phyloP scores from a whole-genome alignment of 768 basidiomycete genomes.

The Pleurotus djamor region DNA sequence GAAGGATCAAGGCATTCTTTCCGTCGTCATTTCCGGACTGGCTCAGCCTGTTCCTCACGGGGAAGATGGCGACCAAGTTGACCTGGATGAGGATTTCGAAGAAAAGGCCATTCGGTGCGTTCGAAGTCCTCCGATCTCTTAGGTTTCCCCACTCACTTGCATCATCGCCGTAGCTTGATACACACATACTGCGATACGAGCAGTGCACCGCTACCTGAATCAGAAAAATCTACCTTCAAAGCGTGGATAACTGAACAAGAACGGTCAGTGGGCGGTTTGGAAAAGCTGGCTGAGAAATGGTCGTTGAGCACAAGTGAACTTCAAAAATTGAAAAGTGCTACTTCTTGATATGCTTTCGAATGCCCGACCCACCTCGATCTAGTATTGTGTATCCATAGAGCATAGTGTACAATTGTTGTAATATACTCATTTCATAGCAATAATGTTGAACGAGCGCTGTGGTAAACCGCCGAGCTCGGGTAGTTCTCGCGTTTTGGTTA shows the following conservation, averaged over 20 bases:
- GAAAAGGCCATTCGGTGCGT: slow-evolving; percentile 60
- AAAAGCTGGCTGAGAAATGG: slow-evolving; percentile 23
- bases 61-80: slow-evolving; percentile 61
- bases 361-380: background rate
- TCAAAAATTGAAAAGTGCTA: slow-evolving; percentile 13
- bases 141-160: background rate
- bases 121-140: background rate
- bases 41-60: slow-evolving; percentile 61
- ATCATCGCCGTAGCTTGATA: slow-evolving; percentile 34
- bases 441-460: too few species aligned
- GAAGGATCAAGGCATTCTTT: slow-evolving; percentile 39
- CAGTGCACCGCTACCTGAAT: slow-evolving; percentile 22
- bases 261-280: slow-evolving; percentile 14
- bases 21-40: slow-evolving; percentile 50
- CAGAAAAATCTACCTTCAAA: slow-evolving; percentile 23
- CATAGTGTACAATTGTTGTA: background rate
- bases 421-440: background rate
- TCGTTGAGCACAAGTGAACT: slow-evolving; percentile 23
- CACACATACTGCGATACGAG: slow-evolving; percentile 49
- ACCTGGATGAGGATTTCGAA: slow-evolving; percentile 58
- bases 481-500: too few species aligned
- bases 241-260: slow-evolving; percentile 23
- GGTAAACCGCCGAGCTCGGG: too few species aligned
- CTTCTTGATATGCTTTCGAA: background rate
- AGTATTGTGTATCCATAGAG: background rate